Percentiles rank a stretch among this genome's conserved stretches.
Evolutionary conservation across 345 rosid genomes (phyloP).

Genomic region (Odontarrhena argentea): DNA sequence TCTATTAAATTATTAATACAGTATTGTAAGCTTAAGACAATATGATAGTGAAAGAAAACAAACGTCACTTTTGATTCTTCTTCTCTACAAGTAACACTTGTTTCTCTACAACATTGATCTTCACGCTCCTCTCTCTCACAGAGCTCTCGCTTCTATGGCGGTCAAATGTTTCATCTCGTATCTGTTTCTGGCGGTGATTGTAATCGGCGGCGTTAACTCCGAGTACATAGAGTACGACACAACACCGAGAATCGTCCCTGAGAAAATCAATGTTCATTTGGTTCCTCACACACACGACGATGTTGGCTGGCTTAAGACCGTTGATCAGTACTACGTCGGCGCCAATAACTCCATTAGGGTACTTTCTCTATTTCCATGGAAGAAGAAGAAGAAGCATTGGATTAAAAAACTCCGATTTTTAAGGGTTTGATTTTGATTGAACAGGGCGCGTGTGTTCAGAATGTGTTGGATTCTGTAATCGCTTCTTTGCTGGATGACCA

Average conservation of each 20-base stretch:
- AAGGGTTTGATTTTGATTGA: conserved; percentile 31
- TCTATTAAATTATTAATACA: background rate
- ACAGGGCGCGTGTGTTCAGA: conserved; percentile 93
- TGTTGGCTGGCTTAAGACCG: conserved; percentile 97
- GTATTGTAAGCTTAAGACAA: background rate
- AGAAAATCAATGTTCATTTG: conserved; percentile 88
- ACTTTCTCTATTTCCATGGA: conserved; percentile 14
- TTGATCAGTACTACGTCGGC: conserved; percentile 91
- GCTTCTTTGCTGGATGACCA: conserved; percentile 76
- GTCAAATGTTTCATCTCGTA: conserved; percentile 17
- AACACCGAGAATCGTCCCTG: conserved; percentile 53
- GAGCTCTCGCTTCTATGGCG: conserved; percentile 35
- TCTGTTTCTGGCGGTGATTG: conserved; percentile 27
- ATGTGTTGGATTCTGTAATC: conserved; percentile 85
- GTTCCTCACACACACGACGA: conserved; percentile 96
- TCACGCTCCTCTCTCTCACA: conserved; percentile 21
- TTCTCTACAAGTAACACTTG: conserved; percentile 17
- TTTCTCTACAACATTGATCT: conserved; percentile 22
- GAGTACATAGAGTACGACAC: conserved; percentile 74
- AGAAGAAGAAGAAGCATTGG: background rate
- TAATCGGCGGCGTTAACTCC: conserved; percentile 40
- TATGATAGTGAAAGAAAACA: conserved; percentile 27
- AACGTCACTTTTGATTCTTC: conserved; percentile 27
- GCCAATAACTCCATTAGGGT: conserved; percentile 91
- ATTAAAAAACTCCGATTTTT: background rate